A percentile compares a stretch with the other conserved stretches of the same genome.
Evolutionary conservation across 2,329 filamentous ascomycete species (phyloP).

Genomic region (Neonectria hederae): DNA sequence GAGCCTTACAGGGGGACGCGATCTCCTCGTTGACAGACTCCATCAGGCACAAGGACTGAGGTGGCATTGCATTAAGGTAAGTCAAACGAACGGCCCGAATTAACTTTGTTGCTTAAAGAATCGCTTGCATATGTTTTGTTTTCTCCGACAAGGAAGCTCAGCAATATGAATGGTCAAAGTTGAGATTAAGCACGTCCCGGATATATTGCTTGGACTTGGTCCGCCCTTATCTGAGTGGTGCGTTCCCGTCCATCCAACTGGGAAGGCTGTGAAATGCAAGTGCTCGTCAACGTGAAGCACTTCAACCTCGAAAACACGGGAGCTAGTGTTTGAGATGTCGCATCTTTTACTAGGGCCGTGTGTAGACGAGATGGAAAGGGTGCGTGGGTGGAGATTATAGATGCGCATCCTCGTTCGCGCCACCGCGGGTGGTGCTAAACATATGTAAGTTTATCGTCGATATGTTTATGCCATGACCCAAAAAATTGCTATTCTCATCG

Average conservation of each 20-base stretch:
- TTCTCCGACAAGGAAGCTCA: background rate
- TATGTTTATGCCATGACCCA: background rate
- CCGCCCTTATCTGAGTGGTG: background rate
- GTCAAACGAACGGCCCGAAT: background rate
- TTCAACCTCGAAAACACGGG: background rate
- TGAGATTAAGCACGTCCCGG: conserved; percentile 16
- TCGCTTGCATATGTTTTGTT: background rate
- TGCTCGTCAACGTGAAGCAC: conserved; percentile 9
- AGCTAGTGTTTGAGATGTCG: conserved; percentile 6
- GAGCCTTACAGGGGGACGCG: background rate
- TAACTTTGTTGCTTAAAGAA: conserved; percentile 2
- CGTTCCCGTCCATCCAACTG: background rate
- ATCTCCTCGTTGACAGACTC: background rate
- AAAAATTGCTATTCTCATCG: background rate
- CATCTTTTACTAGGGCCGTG: background rate
- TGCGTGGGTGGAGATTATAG: background rate
- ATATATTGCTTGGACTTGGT: conserved; percentile 10
- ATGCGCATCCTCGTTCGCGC: background rate
- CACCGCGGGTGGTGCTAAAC: background rate
- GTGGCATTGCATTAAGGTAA: background rate
- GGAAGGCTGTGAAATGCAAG: background rate
- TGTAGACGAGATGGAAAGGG: background rate
- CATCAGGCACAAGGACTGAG: background rate
- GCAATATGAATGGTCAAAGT: conserved; percentile 1
- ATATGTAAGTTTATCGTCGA: background rate